Base-by-base conservation (phyloP, 345 rosid genomes). In the Rhodomyrtus tomentosa region DNA sequence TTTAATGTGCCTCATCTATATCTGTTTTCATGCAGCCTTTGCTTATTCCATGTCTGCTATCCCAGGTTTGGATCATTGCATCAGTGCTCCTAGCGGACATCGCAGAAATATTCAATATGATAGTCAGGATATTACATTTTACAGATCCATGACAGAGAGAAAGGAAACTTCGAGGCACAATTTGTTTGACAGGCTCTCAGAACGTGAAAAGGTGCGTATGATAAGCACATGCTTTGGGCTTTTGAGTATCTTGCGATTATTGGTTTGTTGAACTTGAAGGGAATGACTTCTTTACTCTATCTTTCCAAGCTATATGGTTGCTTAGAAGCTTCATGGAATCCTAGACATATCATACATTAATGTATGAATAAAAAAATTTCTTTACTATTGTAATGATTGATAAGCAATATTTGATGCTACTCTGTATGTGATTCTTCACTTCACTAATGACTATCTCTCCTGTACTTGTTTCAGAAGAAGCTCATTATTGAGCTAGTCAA, bases 401-500 rank as follows among this genome's bases (percentile, higher is more conserved):
- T 83, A 12, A 25, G 32, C 15, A 55, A 72, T 18, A 49, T 72
- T 84, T 20, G 18, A 68, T 5, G 21, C 10, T 53, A 15, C 81
- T 36, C 29, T 11, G 50, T 18, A 10, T 84, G 5, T 50, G 38
- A 50, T 22, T 84, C 6, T 68, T 50, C 74, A 73, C 10, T 53
- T 85, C 85, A 76, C 53, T 20, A 24, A 45, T 81, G 56, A 85
- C 49, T 29, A 20, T 84, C 49, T 49, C 56, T 87, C 82, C 80
- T 86, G 51, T 55, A 22, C 50, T 80, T 52, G 84, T 68, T 85
- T 84, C 93, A 97, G 99, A 91, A 93, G 86, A 94, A 95, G 85
- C 93, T 97, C 74, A 92, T 95, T 87, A 93, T 94, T 82, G 94
- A 97, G 89, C 91, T 97, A 76, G 95, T 97, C 85, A 94, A 90